Evolutionary conservation across 2,329 filamentous ascomycete species (phyloP).

Genomic region (Nemania bipapillata): DNA sequence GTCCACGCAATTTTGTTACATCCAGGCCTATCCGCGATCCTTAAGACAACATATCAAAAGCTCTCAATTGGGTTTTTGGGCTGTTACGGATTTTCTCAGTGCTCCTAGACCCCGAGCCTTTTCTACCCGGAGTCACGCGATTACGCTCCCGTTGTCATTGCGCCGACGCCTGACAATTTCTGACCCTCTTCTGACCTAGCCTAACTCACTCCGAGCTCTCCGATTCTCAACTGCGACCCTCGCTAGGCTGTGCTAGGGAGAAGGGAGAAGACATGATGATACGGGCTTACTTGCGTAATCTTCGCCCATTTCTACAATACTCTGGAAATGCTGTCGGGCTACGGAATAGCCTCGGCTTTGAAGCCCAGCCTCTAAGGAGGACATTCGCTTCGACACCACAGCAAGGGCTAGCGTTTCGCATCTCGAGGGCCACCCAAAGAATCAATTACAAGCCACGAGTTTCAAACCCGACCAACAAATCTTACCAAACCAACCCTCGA

Average conservation of each 20-base stretch:
- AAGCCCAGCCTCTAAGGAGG: conserved; percentile 36
- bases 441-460: conserved; percentile 35
- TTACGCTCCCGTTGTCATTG: conserved; percentile 1
- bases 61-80: conserved; percentile 1
- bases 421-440: conserved; percentile 28
- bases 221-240: neutral
- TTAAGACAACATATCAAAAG: neutral
- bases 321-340: conserved; percentile 31
- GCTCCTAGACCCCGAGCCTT: neutral
- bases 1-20: neutral
- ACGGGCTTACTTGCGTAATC: conserved; percentile 30
- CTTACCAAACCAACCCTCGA: conserved; percentile 34
- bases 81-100: neutral
- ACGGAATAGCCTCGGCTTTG: conserved; percentile 37
- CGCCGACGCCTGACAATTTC: conserved; percentile 1
- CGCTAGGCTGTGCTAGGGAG: neutral
- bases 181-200: neutral
- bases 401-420: conserved; percentile 13
- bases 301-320: conserved; percentile 34
- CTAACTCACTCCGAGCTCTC: neutral
- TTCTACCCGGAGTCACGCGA: conserved; percentile 23
- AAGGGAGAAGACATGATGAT: conserved; percentile 34
- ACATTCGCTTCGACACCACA: conserved; percentile 40
- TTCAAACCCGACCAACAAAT: conserved; percentile 26
- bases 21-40: neutral